Evolutionary conservation across 164 flowering plant species (phyloP).

Genomic region (Taxillus chinensis): DNA sequence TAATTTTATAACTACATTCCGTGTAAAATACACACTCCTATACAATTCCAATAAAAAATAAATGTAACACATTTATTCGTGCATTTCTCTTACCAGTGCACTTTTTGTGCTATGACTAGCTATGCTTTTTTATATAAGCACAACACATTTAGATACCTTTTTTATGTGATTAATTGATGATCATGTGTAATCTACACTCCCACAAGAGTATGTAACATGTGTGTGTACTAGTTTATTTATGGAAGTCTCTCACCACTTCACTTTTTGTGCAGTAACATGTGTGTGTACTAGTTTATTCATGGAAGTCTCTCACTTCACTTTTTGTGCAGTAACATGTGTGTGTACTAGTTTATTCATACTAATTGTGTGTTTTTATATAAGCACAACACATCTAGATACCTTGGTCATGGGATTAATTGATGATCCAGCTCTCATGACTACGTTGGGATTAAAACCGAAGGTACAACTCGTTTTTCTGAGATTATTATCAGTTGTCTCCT

Average conservation of each 20-base stretch:
- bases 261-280: too few species aligned
- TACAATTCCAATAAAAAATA: too few species aligned
- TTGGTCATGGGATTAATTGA: constrained; percentile 23
- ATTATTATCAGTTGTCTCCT: constrained; percentile 31
- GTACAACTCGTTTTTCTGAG: constrained; percentile 22
- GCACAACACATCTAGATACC: constrained; percentile 14
- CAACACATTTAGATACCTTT: constrained; percentile 18
- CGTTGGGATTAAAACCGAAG: constrained; percentile 23
- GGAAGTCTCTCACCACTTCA: neutral
- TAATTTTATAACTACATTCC: too few species aligned
- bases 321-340: too few species aligned
- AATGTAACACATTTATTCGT: too few species aligned
- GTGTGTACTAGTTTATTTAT: too few species aligned
- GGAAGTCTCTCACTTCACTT: neutral
- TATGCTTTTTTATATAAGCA: neutral
- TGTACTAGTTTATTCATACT: too few species aligned
- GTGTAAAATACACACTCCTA: too few species aligned
- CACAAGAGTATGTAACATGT: too few species aligned
- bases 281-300: too few species aligned
- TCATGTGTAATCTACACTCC: neutral
- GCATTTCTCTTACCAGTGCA: neutral
- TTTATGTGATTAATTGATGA: constrained; percentile 20
- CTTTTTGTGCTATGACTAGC: neutral
- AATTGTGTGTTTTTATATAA: neutral
- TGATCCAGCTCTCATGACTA: constrained; percentile 18